Percentiles rank a stretch among this genome's conserved stretches.
Evolutionary conservation across 75 land plant genomes (phyloP).

Genomic region (Ceratopteris richardii): DNA sequence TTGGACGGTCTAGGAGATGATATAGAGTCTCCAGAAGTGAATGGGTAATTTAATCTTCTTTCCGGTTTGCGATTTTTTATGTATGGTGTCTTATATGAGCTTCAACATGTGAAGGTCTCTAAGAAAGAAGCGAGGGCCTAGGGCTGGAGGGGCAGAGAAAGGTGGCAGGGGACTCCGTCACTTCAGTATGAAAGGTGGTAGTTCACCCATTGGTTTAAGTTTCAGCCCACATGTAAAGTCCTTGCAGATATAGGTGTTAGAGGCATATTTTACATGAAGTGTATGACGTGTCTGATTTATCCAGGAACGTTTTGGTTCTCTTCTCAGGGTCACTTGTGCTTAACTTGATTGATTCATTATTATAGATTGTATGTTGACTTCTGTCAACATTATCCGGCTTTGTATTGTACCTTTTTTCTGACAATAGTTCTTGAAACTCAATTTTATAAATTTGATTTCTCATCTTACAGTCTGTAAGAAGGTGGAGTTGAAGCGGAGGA

Average conservation of each 20-base stretch:
- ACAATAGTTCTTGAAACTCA: no score
- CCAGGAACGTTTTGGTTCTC: no score
- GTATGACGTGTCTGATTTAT: no score
- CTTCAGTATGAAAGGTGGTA: conserved; percentile 84
- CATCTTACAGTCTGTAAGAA: conserved; percentile 64
- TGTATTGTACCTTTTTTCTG: no score
- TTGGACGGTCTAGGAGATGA: conserved; percentile 72
- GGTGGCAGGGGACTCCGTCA: conserved; percentile 78
- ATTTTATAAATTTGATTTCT: no score
- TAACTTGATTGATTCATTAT: no score
- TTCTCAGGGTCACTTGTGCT: no score
- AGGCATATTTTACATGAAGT: no score
- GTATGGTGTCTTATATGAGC: not conserved
- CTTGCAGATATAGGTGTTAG: not conserved
- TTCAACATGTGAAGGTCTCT: conserved; percentile 26
- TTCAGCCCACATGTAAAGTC: not conserved
- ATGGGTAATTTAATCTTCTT: conserved; percentile 18
- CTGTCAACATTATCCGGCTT: no score
- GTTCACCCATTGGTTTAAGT: no score
- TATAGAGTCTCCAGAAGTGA: conserved; percentile 28
- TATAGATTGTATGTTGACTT: no score
- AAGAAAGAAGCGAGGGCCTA: conserved; percentile 73
- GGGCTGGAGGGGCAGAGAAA: conserved; percentile 58
- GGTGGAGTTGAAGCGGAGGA: conserved; percentile 83
- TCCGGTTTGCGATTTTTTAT: no score